Evolutionary conservation across 2,329 filamentous ascomycete genomes (phyloP).

Genomic region (Aspergillus pseudoterreus): DNA sequence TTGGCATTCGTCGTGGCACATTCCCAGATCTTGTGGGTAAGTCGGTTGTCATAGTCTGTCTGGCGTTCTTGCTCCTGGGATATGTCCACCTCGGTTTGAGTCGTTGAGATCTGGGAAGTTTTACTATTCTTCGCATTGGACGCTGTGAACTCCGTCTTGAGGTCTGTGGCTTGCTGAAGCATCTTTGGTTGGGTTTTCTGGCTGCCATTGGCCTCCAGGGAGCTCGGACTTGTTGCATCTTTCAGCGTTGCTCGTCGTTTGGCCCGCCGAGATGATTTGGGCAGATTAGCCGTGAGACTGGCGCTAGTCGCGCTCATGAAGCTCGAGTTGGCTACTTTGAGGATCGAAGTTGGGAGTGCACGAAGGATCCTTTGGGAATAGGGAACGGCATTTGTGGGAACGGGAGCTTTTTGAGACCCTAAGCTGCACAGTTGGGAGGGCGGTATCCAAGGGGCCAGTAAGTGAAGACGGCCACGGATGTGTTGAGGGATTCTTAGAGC

Average conservation of each 20-base stretch:
- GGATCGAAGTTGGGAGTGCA: slow-evolving; percentile 80
- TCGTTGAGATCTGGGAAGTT: slow-evolving; percentile 6
- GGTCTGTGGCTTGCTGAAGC: slow-evolving; percentile 17
- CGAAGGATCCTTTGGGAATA: slow-evolving; percentile 88
- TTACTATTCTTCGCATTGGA: slow-evolving; percentile 12
- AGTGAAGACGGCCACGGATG: slow-evolving; percentile 87
- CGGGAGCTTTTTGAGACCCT: slow-evolving; percentile 67
- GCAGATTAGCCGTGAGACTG: slow-evolving; percentile 74
- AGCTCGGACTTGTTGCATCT: slow-evolving; percentile 34
- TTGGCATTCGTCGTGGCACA: slow-evolving; percentile 87
- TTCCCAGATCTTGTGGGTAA: slow-evolving; percentile 94
- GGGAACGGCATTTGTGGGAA: slow-evolving; percentile 81
- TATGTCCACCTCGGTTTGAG: slow-evolving; percentile 12
- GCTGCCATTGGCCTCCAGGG: slow-evolving; percentile 50
- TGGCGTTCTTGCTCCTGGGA: slow-evolving; percentile 36
- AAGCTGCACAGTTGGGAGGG: slow-evolving; percentile 87
- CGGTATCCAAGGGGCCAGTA: slow-evolving; percentile 87
- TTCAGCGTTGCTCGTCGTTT: slow-evolving; percentile 54
- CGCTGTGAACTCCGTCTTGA: slow-evolving; percentile 14
- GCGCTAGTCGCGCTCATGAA: slow-evolving; percentile 92
- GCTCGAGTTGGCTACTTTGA: slow-evolving; percentile 91
- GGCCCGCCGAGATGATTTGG: slow-evolving; percentile 59
- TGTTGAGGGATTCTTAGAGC: slow-evolving; percentile 94
- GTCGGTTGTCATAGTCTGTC: slow-evolving; percentile 68
- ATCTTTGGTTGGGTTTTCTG: slow-evolving; percentile 13